A percentile compares a stretch with the other conserved stretches of the same genome.
phyloP scores from a whole-genome alignment of 257 asterid species.

The Nicotiana obtusifolia region DNA sequence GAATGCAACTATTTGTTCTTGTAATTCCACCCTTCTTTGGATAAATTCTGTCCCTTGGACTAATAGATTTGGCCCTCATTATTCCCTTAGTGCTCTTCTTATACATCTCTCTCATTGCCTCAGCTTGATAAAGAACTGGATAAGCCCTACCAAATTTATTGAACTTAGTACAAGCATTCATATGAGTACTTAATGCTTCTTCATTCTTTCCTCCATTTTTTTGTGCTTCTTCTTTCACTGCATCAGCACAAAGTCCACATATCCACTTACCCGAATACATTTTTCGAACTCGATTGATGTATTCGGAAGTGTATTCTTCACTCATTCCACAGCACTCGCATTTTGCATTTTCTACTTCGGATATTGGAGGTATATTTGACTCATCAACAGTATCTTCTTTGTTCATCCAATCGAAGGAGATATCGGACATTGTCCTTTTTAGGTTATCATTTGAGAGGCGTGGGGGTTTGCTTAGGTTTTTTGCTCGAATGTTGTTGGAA shows the following conservation, averaged over 20 bases:
- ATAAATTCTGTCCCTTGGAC: conserved; percentile 2
- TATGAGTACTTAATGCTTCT: conserved; percentile 15
- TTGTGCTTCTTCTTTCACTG: conserved; percentile 21
- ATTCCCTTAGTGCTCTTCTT: conserved; percentile 4
- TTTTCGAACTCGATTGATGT: conserved; percentile 8
- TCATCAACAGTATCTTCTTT: neutral
- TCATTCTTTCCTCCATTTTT: conserved; percentile 18
- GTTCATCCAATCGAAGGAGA: conserved; percentile 7
- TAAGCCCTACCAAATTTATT: conserved; percentile 6
- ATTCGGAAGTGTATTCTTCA: conserved; percentile 20
- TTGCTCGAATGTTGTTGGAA: neutral
- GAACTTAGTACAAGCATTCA: conserved; percentile 17
- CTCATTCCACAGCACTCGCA: conserved; percentile 26
- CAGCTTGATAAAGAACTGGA: conserved; percentile 20
- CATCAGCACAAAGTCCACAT: conserved; percentile 22
- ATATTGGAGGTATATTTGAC: neutral
- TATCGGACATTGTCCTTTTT: conserved; percentile 15
- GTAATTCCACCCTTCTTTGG: neutral
- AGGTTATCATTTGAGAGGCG: neutral
- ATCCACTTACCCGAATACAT: conserved; percentile 15
- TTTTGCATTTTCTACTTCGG: conserved; percentile 19
- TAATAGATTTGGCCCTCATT: neutral
- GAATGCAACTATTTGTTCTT: neutral
- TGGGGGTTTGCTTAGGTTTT: neutral
- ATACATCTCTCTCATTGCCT: conserved; percentile 24